Percentiles rank a stretch among this genome's conserved stretches.
Conservation (phyloP, 768 basidiomycete species). For the Rossbeevera mucosa region DNA sequence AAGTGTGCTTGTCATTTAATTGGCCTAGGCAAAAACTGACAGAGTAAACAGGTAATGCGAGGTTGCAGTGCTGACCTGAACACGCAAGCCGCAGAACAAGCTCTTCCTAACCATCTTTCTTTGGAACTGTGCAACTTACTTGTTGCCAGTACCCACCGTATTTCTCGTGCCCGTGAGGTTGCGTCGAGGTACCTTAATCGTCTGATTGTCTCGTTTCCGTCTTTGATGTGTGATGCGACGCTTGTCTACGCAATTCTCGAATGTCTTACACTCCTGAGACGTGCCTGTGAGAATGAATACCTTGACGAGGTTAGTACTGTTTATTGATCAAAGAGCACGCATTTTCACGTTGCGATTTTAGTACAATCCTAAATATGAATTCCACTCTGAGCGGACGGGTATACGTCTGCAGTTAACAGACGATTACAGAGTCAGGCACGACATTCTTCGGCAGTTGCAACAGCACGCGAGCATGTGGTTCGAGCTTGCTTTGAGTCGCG, state of each 20-base stretch:
- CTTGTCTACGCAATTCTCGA: conserved; percentile 89
- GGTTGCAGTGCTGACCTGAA: conserved; percentile 71
- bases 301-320: conserved; percentile 68
- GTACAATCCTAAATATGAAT: conserved; percentile 88
- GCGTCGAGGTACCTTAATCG: conserved; percentile 81
- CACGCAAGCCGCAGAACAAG: conserved; percentile 71
- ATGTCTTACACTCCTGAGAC: conserved; percentile 81
- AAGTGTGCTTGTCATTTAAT: conserved; percentile 40
- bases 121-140: conserved; percentile 73
- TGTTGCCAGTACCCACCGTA: conserved; percentile 74
- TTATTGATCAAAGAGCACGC: neutral
- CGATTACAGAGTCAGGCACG: conserved; percentile 78
- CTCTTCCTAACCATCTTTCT: conserved; percentile 63
- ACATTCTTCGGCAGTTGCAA: conserved; percentile 73
- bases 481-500: conserved; percentile 76
- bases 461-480: conserved; percentile 81
- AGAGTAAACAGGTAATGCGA: conserved; percentile 60
- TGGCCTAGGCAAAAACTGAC: neutral
- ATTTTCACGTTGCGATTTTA: conserved; percentile 28
- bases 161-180: conserved; percentile 74
- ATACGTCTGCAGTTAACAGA: conserved; percentile 81
- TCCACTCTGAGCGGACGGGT: conserved; percentile 69
- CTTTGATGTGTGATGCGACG: conserved; percentile 85
- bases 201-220: conserved; percentile 87
- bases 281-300: conserved; percentile 87